phyloP scores from a whole-genome alignment of 176 grass and related monocot genomes.

The Coix lacrymajobi region DNA sequence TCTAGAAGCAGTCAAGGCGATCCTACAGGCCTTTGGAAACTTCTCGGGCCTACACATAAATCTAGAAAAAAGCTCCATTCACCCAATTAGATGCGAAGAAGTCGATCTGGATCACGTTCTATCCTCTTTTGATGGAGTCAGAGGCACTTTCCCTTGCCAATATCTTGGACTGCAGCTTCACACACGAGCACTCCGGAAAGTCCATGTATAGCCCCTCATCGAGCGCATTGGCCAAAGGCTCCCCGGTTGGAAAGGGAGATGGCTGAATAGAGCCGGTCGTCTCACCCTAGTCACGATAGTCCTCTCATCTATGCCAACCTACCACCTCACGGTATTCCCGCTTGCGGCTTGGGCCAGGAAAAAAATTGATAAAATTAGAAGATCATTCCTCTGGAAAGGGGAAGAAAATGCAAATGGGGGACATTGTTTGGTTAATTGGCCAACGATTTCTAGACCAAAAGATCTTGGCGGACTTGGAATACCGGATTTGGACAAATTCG shows the following conservation, averaged over 20 bases:
- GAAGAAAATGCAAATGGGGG: background rate
- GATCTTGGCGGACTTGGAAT: no score
- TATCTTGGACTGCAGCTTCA: no score
- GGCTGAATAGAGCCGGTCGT: rapidly evolving
- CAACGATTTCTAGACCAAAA: no score
- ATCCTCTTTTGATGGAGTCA: no score
- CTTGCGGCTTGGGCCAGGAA: no score
- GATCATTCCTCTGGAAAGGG: background rate
- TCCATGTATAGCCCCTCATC: background rate
- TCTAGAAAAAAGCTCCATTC: background rate
- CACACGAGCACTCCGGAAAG: no score
- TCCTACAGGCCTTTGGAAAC: background rate
- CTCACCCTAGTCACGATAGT: background rate
- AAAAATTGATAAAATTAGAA: background rate
- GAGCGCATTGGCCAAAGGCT: background rate
- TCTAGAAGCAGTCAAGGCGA: background rate
- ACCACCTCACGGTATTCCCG: no score
- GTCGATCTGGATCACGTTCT: background rate
- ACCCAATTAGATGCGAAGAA: background rate
- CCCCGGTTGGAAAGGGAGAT: background rate
- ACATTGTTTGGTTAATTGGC: no score
- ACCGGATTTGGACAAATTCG: no score
- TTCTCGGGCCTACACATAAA: background rate
- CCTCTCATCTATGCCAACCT: no score
- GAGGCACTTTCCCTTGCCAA: no score